Conservation (phyloP, 768 basidiomycete genomes). For the Rhodotorula paludigena region DNA sequence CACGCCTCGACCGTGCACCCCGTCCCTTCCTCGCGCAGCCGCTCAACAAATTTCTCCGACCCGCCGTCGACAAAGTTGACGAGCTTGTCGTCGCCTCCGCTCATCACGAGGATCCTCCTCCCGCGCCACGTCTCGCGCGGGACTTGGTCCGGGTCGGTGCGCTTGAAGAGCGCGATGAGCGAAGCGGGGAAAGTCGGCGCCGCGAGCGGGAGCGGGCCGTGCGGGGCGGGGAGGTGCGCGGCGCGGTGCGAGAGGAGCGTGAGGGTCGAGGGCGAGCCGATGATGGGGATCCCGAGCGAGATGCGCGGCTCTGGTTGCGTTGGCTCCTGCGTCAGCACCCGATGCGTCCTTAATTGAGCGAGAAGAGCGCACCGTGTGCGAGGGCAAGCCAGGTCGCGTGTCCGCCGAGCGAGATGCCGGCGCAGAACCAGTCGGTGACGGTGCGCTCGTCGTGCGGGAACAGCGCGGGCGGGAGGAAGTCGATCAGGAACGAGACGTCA, state of each 20-base stretch:
- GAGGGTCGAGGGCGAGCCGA: slow-evolving; percentile 38
- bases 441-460: slow-evolving; percentile 62
- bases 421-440: slow-evolving; percentile 65
- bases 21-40: slow-evolving; percentile 29
- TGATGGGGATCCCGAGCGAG: slow-evolving; percentile 40
- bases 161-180: slow-evolving; percentile 8
- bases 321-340: too few relatives aligned
- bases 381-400: slow-evolving; percentile 75
- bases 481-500: slow-evolving; percentile 75
- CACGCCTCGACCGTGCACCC: slow-evolving; percentile 6
- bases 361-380: slow-evolving; percentile 49
- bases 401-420: slow-evolving; percentile 76
- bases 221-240: neutral
- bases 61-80: slow-evolving; percentile 54
- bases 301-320: slow-evolving; percentile 41
- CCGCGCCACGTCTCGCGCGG: slow-evolving; percentile 44
- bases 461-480: slow-evolving; percentile 68
- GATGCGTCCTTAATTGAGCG: too few relatives aligned
- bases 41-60: slow-evolving; percentile 58
- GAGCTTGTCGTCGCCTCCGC: slow-evolving; percentile 60
- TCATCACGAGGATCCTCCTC: slow-evolving; percentile 69
- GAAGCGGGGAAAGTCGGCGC: slow-evolving; percentile 21
- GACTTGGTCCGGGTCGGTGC: slow-evolving; percentile 5
- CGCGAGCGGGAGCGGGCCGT: slow-evolving; percentile 12
- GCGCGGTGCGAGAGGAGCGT: slow-evolving; percentile 36